Evolutionary conservation across 768 basidiomycete genomes (phyloP), one percentile per base, ranked within the genome.

Genomic region (Termitomyces sp.): DNA sequence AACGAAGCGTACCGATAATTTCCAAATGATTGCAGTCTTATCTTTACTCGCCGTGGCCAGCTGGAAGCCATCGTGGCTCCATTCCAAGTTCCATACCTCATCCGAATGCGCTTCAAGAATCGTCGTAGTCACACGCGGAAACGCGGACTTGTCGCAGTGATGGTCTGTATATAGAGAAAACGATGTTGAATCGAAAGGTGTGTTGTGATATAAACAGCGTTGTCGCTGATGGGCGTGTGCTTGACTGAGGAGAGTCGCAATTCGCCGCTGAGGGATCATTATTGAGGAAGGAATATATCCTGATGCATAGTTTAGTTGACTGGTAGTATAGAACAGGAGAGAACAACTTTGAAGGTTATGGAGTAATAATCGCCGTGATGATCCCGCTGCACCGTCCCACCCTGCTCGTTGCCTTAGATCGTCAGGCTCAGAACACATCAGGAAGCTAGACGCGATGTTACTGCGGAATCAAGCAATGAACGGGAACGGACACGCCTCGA

Each of bases 61-160:
- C 65, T 81, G 86, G 50, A 73, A 71, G 2, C 97, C 97, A 68
- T 88, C 86, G 64, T 91, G 92, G 71, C 94, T 96, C 95, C 95
- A 99, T 68, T 88, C 89, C 58, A 98, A 72, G 67, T 90, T 86
- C 95, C 96, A 98, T 44, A 99, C 94, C 69, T 99, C 94, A 68
- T 98, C 92, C 12, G 78, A 81, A 71, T 98, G 96, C 32, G 87
- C 91, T 46, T 86, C 82, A 58, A 98, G 75, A 53, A 94, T 87
- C 26, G 89, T 87, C 3, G 92, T 94, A 13, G 91, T 94, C 26
- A 88, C 77, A 46, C 83, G 81, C 7, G 97, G 97, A 73, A 99
- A 98, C 42, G 81, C 81, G 28, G 83, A 80, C 66, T 87, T 81
- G 60, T 86, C 82, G 73, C 95, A 97, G 53, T 81, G 74, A 68